Percentiles rank a stretch among this genome's conserved stretches.
Evolutionary conservation across 2,329 filamentous ascomycete genomes (phyloP).

Genomic region (Metarhizium brunneum): DNA sequence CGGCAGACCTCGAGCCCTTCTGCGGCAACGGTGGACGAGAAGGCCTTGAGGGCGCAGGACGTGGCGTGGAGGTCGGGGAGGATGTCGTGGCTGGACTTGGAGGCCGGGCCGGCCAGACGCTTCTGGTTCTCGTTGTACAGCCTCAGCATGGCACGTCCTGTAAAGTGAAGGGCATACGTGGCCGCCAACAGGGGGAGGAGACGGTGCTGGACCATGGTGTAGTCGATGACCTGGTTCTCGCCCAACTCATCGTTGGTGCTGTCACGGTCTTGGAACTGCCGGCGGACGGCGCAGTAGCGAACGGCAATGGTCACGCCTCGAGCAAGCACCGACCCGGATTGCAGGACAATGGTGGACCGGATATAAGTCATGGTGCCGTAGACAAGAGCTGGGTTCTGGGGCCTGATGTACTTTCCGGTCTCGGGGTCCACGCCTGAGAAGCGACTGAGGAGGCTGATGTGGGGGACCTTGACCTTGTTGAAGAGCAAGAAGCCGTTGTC

Average conservation of each 20-base stretch:
- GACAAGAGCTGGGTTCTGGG: constrained; percentile 56
- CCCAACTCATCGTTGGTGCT: constrained; percentile 44
- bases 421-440: constrained; percentile 61
- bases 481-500: constrained; percentile 74
- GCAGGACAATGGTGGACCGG: constrained; percentile 63
- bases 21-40: constrained; percentile 61
- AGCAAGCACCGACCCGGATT: constrained; percentile 62
- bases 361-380: constrained; percentile 73
- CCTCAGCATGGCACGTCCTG: constrained; percentile 65
- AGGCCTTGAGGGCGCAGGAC: constrained; percentile 66
- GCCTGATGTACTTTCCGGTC: constrained; percentile 58
- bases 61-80: constrained; percentile 69
- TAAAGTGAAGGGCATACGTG: constrained; percentile 72
- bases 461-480: constrained; percentile 63
- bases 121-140: constrained; percentile 66
- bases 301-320: constrained; percentile 71
- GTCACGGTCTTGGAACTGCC: constrained; percentile 73
- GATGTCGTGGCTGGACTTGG: constrained; percentile 38
- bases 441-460: constrained; percentile 63
- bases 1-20: constrained; percentile 69
- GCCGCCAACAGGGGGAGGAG: constrained; percentile 63
- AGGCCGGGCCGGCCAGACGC: constrained; percentile 38
- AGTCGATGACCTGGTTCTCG: constrained; percentile 70
- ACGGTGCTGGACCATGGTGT: constrained; percentile 71
- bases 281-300: constrained; percentile 61